Base-by-base conservation (phyloP, 805 yeast genomes). In the Wickerhamiella alocasiicola region DNA sequence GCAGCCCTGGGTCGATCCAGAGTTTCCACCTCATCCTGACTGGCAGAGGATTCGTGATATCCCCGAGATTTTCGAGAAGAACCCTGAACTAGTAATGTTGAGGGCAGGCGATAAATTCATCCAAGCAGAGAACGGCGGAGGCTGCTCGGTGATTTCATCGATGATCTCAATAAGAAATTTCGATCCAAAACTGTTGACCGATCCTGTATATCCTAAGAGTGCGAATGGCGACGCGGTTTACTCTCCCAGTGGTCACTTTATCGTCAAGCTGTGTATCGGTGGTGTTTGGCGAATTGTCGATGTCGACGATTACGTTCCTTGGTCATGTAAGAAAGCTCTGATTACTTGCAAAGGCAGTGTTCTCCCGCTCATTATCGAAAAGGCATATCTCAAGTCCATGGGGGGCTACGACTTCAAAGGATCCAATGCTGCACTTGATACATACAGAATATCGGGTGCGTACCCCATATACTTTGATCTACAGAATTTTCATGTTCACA, bases 321-420 rank as follows among this genome's bases (percentile, higher is more conserved):
- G 28, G 28, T n/a, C 13, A 5, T 7, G 11, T 21, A 32, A 13
- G n/a, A 15, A 21, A 26, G 31, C 27, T 23, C 23, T 29, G 2
- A 19, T 9, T 13, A 40, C 46, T 1, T 5, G 6, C 18, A 16
- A 23, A 9, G 44, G 44, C 6, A 27, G 38, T 5, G 19, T 48
- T 3, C 77, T 84, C 81, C 87, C 87, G 0, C 79, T 82, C 0
- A 49, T 82, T n/a, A 47, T 81, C 1, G 95, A 85, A 55, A 76
- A 80, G 50, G 91, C 93, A 0, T 80, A 73, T 51, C 60, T 84
- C 44, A 72, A 72, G 49, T 55, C 78, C 0, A 57, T 67, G 58
- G 72, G 74, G 1, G 79, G 83, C 3, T 78, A 78, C 49, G 62
- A 63, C n/a, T 71, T 75, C 35, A 51, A 55, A 1, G 95, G 95